These are phyloP conservation scores for Dendrobium nobile DNA, from an alignment of 106 monocot genomes.

Conservation along the genomic window DNA sequence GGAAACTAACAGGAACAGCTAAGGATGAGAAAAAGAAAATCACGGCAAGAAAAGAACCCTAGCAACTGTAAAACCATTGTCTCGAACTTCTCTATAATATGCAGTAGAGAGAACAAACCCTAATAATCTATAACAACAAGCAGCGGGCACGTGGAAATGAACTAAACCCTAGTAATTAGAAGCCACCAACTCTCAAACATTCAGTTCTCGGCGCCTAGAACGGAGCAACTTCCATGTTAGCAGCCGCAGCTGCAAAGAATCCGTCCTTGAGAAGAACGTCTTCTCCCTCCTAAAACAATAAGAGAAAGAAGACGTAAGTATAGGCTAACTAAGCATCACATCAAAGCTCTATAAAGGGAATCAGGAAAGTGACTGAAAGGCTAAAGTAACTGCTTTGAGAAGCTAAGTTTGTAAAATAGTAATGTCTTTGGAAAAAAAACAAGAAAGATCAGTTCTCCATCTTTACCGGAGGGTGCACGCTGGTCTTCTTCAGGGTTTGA, in stretches of 20 bases:
- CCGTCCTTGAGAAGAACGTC: constrained; percentile 72
- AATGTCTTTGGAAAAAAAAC: background rate
- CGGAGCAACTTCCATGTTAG: constrained; percentile 67
- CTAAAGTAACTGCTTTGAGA: background rate
- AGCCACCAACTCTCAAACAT: background rate
- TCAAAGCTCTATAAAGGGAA: constrained; percentile 11
- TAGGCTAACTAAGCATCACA: background rate
- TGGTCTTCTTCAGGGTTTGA: constrained; percentile 65
- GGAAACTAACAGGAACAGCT: too few relatives aligned
- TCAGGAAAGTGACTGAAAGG: background rate
- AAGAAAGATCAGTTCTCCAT: background rate
- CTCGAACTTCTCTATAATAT: too few relatives aligned
- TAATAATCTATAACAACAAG: background rate
- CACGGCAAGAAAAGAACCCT: too few relatives aligned
- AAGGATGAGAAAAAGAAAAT: too few relatives aligned
- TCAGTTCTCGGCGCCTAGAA: constrained; percentile 28
- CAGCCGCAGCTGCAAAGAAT: constrained; percentile 63
- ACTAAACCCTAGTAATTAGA: too few relatives aligned
- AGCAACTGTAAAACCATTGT: too few relatives aligned
- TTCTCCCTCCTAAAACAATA: constrained; percentile 30
- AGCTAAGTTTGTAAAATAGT: background rate
- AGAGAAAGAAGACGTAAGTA: background rate
- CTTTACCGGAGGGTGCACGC: constrained; percentile 58
- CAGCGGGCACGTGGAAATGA: background rate
- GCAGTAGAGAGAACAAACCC: too few relatives aligned